Evolutionary conservation across 495 filamentous ascomycete genomes (phyloP), one percentile per base, ranked within the genome.

Genomic region (Ascobolus immersus): DNA sequence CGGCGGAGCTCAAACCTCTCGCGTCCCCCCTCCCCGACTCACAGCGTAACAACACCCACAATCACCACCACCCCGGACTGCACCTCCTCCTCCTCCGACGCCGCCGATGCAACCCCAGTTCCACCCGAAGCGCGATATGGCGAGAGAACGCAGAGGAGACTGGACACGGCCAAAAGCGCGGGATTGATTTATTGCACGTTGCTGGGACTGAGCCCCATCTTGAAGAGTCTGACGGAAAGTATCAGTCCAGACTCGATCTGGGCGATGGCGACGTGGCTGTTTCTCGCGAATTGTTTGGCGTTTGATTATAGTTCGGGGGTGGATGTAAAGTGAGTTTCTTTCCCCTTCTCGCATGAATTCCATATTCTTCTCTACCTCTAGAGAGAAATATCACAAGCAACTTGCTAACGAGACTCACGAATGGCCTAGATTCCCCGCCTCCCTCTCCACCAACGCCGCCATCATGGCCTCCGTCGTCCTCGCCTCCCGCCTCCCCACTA

Each of bases 221-320:
- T 94, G 22, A 91, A 91, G 52, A 91, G 80, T 3, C 63, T 96
- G 10, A 94, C 86, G 1, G 70, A 71, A 22, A 92, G 81, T 4
- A 92, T 81, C 4, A 75, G 75, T 13, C 69, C 61, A 20, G 86
- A 96, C 58, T 79, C 71, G 17, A 94, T 96, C 41, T 96, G 89
- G 89, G 78, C 86, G 11, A 73, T 96, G 59, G 80, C 76, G 41
- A 78, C 71, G 52, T 89, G 77, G 72, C 61, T 96, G 29, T 65
- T 96, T 47, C 65, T 77, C 37, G 81, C 92, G 55, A 94, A 96
- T 53, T 76, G 93, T 43, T 80, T 91, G 52, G 90, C 86, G 49
- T 91, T 93, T 50, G 86, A 96, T 56, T 94, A 94, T 45, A 73
- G 80, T 17, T 71, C 68, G 44, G 72, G 63, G 5, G 60, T 60